Evolutionary conservation across 768 basidiomycete species (phyloP).

Genomic region (Tricholoma hemisulphureum): DNA sequence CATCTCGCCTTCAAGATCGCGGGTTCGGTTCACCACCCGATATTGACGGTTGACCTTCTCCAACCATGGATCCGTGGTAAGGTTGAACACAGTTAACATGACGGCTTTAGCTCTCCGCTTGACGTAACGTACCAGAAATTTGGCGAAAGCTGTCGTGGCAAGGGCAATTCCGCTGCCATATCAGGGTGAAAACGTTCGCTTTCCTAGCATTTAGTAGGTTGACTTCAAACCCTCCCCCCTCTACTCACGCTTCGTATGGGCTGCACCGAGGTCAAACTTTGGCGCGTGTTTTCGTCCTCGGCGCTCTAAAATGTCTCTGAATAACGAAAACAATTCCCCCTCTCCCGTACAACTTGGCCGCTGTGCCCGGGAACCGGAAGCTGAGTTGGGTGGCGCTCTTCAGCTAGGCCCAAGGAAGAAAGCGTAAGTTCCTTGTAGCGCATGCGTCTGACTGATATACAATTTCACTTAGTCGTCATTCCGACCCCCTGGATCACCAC

Average conservation of each 20-base stretch:
- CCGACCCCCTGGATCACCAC: neutral
- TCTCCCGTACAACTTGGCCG: neutral
- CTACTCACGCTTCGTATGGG: too few species aligned
- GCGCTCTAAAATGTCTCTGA: neutral
- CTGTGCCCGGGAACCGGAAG: neutral
- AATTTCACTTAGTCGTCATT: neutral
- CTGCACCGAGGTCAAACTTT: neutral
- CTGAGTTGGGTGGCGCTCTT: neutral
- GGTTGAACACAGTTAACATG: neutral
- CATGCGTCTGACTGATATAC: neutral
- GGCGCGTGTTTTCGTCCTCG: neutral
- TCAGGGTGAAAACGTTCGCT: too few species aligned
- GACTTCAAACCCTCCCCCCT: too few species aligned
- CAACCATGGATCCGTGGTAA: neutral
- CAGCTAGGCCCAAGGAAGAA: neutral
- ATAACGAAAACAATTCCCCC: neutral
- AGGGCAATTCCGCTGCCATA: too few species aligned
- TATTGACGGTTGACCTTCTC: neutral
- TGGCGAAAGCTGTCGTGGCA: too few species aligned
- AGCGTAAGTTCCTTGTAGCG: neutral
- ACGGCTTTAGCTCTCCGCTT: too few species aligned
- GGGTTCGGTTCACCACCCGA: neutral
- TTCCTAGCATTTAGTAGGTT: neutral
- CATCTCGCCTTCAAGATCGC: neutral
- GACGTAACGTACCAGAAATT: too few species aligned